Evolutionary conservation across 768 basidiomycete genomes (phyloP), one percentile per base, ranked within the genome.

Genomic region (Trametes cingulata): DNA sequence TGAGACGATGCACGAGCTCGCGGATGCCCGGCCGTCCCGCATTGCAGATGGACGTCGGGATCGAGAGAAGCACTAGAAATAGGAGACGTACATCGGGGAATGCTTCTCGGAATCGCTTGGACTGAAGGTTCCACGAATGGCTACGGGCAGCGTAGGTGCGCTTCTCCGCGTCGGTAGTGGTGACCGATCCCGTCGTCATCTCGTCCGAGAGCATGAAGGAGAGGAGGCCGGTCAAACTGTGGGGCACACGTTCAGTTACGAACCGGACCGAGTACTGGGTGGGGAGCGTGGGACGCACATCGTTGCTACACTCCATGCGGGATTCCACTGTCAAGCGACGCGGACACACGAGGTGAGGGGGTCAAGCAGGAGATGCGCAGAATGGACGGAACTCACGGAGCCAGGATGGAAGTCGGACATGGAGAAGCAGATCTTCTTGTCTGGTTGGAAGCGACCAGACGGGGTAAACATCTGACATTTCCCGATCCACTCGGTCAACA

Each of bases 371-470:
- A 25, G 37, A 42, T 49, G 61, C 48, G 20, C 17, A 22, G 19
- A 43, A 43, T 63, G 37, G n/a, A 37, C 36, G 36, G 10, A 5
- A 82, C 90, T 72, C 66, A 93, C 91, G 13, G 90, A 83, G 62
- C 91, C 92, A 0, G 93, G 92, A 69, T 95, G 93, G 70, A 93
- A 95, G 73, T 95, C 93, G 3, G 93, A 94, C 94, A 98, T 97
- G 22, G 93, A 96, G 76, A 97, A 96, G 72, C 95, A 98, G 56
- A 98, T 97, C 82, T 95, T 97, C 77, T 86, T 87, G 79, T 93
- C 91, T 20, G 91, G 91, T 65, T 90, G 85, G 75, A 95, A 95
- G 60, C 93, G 85, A 19, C 93, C 93, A 6, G 91, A 92, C 0
- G 93, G 93, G 14, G 93, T 95, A 67, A 87, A 83, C 91, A 95